phyloP scores from a whole-genome alignment of 176 grass and related monocot species.

The Elymus sibiricus region DNA sequence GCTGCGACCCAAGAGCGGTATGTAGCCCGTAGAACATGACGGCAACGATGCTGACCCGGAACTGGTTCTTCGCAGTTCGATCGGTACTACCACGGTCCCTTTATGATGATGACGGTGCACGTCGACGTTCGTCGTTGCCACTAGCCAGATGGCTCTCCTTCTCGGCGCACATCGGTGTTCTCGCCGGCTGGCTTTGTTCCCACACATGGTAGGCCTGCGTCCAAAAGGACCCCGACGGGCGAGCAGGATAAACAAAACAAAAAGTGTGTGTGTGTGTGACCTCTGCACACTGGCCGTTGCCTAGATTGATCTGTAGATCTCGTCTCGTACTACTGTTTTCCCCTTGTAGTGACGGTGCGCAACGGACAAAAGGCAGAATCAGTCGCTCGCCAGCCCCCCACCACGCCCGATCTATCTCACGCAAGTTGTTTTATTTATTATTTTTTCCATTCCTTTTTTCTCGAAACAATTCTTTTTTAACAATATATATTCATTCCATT shows the following conservation, averaged over 20 bases:
- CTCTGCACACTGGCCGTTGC: not conserved
- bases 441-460: too few species aligned
- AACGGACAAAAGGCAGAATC: not conserved
- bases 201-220: conserved; percentile 34
- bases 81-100: too few species aligned
- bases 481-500: too few species aligned
- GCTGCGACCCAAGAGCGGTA: not conserved
- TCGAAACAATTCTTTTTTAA: too few species aligned
- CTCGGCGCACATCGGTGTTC: not conserved
- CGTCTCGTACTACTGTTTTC: not conserved
- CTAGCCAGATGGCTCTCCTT: not conserved
- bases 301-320: conserved; percentile 7
- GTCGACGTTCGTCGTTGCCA: too few species aligned
- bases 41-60: not conserved
- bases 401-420: too few species aligned
- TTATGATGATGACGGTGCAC: too few species aligned
- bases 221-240: not conserved
- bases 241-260: conserved; percentile 14
- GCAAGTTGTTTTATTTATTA: too few species aligned
- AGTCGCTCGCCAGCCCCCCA: not conserved
- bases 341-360: not conserved
- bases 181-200: not conserved
- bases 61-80: not conserved
- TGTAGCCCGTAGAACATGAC: not conserved
- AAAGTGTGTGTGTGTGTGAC: not conserved